A percentile compares a stretch with the other conserved stretches of the same genome.
Conservation (phyloP, 495 filamentous ascomycete genomes). For the Neurospora tetraspora region DNA sequence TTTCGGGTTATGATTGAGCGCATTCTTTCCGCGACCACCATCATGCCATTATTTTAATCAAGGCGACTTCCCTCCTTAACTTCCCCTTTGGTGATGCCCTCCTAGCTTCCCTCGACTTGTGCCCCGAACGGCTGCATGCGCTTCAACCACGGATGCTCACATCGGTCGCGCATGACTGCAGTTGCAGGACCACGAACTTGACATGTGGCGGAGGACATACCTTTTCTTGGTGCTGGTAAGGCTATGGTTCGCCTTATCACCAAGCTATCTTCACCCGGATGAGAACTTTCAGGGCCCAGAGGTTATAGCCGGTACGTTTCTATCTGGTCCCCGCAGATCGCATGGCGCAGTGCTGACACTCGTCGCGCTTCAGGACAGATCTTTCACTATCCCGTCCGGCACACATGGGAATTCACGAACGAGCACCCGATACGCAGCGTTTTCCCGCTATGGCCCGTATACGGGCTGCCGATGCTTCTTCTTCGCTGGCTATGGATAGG, state of each 20-base stretch:
- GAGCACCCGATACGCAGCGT: slow-evolving; percentile 80
- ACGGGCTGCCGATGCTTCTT: slow-evolving; percentile 84
- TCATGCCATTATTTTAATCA: neutral
- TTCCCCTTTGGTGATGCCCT: slow-evolving; percentile 7
- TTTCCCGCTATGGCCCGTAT: slow-evolving; percentile 91
- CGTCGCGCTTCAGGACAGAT: slow-evolving; percentile 56
- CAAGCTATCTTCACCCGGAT: slow-evolving; percentile 96
- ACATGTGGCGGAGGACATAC: slow-evolving; percentile 89
- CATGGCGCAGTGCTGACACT: neutral
- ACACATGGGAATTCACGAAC: slow-evolving; percentile 92
- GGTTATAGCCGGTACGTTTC: slow-evolving; percentile 77
- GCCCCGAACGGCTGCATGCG: neutral
- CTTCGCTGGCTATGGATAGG: slow-evolving; percentile 76
- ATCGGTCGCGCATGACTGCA: slow-evolving; percentile 5
- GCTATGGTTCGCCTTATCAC: slow-evolving; percentile 85
- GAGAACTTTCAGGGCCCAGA: slow-evolving; percentile 98
- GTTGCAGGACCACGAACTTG: slow-evolving; percentile 5
- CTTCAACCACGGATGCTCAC: neutral
- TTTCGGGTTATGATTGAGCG: slow-evolving; percentile 1
- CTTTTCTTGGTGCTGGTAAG: slow-evolving; percentile 62
- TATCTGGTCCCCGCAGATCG: neutral
- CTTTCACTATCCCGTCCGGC: slow-evolving; percentile 73
- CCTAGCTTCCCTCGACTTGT: neutral
- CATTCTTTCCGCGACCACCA: neutral
- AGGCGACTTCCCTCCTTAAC: neutral